Conservation (phyloP, 106 monocot species). For the Allium sativum region DNA sequence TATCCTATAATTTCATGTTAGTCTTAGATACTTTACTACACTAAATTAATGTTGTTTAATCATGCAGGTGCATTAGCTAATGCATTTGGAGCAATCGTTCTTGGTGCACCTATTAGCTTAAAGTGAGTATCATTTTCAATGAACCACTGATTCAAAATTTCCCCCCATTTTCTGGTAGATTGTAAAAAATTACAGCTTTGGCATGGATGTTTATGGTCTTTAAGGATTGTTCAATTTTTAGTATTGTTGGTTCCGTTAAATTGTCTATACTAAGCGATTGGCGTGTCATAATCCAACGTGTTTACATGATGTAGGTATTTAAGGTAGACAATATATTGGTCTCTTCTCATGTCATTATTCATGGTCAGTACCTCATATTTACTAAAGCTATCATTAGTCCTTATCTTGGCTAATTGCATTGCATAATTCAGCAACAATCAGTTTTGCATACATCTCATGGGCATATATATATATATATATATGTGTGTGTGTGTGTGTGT, state of each 20-base stretch:
- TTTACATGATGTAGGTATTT: constrained; percentile 26
- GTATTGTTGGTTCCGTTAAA: no score
- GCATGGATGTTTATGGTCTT: no score
- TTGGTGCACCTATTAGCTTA: constrained; percentile 44
- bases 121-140: constrained; percentile 19
- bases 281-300: no score
- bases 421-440: neutral
- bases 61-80: constrained; percentile 47
- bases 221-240: no score
- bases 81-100: constrained; percentile 77
- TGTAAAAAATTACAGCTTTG: neutral
- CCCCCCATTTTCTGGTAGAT: neutral
- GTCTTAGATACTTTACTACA: no score
- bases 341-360: constrained; percentile 59
- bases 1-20: no score
- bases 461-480: no score
- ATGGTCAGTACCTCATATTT: constrained; percentile 32
- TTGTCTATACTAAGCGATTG: no score
- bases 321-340: constrained; percentile 44
- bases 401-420: neutral
- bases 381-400: neutral
- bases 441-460: no score
- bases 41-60: neutral
- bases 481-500: no score
- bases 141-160: neutral